These are phyloP conservation scores for Spathaspora hagerdaliae DNA, from an alignment of 805 yeast species.

Conservation along the genomic window DNA sequence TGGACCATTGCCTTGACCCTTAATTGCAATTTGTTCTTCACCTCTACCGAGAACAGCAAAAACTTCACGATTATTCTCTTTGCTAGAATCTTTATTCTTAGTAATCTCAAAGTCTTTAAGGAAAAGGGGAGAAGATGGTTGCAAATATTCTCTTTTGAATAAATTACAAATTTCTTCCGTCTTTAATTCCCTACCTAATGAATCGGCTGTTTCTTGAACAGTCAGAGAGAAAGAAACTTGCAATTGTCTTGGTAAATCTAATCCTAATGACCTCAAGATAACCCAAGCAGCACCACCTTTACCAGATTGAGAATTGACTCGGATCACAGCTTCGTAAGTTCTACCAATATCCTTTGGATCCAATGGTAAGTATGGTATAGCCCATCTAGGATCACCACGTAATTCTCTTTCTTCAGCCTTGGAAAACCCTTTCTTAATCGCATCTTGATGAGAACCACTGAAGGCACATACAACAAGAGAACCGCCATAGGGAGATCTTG, in stretches of 20 bases:
- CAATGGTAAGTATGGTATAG: constrained; percentile 71
- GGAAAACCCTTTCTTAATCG: constrained; percentile 63
- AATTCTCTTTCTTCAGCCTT: constrained; percentile 44
- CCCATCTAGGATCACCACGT: constrained; percentile 44
- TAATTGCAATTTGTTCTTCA: constrained; percentile 24
- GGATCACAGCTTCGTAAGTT: constrained; percentile 75
- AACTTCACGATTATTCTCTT: constrained; percentile 37
- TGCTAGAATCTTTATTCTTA: constrained; percentile 20
- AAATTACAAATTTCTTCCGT: constrained; percentile 59
- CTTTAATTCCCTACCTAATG: constrained; percentile 65
- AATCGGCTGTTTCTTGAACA: constrained; percentile 64
- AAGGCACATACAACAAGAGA: constrained; percentile 76
- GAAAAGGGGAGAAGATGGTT: constrained; percentile 21
- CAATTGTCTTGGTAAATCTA: constrained; percentile 69
- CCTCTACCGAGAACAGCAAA: constrained; percentile 33
- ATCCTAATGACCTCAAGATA: constrained; percentile 62
- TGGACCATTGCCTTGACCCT: constrained; percentile 75
- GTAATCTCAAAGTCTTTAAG: constrained; percentile 46
- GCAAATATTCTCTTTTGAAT: constrained; percentile 54
- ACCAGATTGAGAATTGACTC: constrained; percentile 85
- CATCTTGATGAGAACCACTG: constrained; percentile 71
- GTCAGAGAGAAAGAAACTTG: constrained; percentile 64
- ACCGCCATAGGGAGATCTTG: constrained; percentile 81
- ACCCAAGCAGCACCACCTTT: constrained; percentile 89
- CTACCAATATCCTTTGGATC: constrained; percentile 81